Percentiles rank a stretch among this genome's conserved stretches.
phyloP scores from a whole-genome alignment of 768 basidiomycete species.

The Russula olivacea region DNA sequence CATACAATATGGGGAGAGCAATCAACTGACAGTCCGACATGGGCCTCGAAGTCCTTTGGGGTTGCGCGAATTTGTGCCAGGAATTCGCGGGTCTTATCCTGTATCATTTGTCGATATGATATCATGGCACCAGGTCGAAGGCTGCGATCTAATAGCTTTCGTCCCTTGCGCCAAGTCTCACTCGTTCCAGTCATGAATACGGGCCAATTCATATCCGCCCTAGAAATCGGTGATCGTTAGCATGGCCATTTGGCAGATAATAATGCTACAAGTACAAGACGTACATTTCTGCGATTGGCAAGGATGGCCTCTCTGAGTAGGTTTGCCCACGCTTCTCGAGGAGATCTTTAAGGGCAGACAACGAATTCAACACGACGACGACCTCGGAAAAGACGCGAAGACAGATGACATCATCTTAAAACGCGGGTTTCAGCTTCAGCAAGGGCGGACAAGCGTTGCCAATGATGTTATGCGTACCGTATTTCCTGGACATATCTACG shows the following conservation, averaged over 20 bases:
- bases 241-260: not conserved
- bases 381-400: slow-evolving; percentile 2
- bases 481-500: slow-evolving; percentile 1
- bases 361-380: not conserved
- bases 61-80: not conserved
- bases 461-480: not conserved
- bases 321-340: slow-evolving; percentile 22
- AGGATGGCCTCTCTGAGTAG: not conserved
- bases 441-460: too few species aligned
- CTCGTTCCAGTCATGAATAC: not conserved
- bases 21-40: slow-evolving; percentile 1
- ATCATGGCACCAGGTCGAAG: slow-evolving; percentile 4
- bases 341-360: not conserved
- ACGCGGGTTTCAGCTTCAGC: not conserved
- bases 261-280: not conserved
- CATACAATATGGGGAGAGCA: not conserved
- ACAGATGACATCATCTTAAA: not conserved
- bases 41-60: not conserved
- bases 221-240: not conserved
- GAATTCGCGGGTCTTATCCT: slow-evolving; percentile 3
- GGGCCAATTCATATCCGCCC: not conserved
- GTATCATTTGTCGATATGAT: not conserved
- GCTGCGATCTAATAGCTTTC: slow-evolving; percentile 11
- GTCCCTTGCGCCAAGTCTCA: not conserved
- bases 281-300: not conserved